These are phyloP conservation scores for Saccharomycopsis guyanensis DNA, from an alignment of 805 yeast genomes.

Conservation along the genomic window DNA sequence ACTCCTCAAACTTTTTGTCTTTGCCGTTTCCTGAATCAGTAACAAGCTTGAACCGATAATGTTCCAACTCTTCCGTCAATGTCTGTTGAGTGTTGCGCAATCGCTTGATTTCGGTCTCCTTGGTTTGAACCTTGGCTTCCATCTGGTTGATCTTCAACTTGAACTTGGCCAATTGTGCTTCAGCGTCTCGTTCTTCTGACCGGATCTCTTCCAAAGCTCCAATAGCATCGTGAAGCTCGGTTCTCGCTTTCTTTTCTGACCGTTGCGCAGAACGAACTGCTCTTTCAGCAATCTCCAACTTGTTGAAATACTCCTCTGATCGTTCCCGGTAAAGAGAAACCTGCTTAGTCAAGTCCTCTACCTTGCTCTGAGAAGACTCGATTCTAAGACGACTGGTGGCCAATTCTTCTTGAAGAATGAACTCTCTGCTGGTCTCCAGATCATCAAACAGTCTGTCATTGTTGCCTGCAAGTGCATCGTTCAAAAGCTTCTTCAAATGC, in stretches of 20 bases:
- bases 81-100: slow-evolving; percentile 40
- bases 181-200: slow-evolving; percentile 48
- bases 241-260: slow-evolving; percentile 46
- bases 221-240: slow-evolving; percentile 47
- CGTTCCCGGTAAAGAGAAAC: slow-evolving; percentile 59
- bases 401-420: slow-evolving; percentile 34
- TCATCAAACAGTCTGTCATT: slow-evolving; percentile 20
- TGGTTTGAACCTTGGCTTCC: slow-evolving; percentile 50
- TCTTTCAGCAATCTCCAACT: slow-evolving; percentile 72
- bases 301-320: slow-evolving; percentile 65
- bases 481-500: slow-evolving; percentile 34
- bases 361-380: slow-evolving; percentile 49
- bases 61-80: slow-evolving; percentile 48
- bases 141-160: slow-evolving; percentile 43
- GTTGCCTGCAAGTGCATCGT: slow-evolving; percentile 33
- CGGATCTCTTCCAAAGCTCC: slow-evolving; percentile 39
- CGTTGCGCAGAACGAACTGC: slow-evolving; percentile 57
- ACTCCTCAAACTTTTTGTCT: slow-evolving; percentile 42
- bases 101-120: slow-evolving; percentile 46
- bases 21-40: slow-evolving; percentile 33
- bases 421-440: slow-evolving; percentile 23
- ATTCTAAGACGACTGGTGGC: slow-evolving; percentile 46
- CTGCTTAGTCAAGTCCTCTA: slow-evolving; percentile 44
- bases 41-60: slow-evolving; percentile 40
- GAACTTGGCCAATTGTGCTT: slow-evolving; percentile 44